Evolutionary conservation across 2,329 filamentous ascomycete genomes (phyloP).

Genomic region (Diaporthe citrichinensis): DNA sequence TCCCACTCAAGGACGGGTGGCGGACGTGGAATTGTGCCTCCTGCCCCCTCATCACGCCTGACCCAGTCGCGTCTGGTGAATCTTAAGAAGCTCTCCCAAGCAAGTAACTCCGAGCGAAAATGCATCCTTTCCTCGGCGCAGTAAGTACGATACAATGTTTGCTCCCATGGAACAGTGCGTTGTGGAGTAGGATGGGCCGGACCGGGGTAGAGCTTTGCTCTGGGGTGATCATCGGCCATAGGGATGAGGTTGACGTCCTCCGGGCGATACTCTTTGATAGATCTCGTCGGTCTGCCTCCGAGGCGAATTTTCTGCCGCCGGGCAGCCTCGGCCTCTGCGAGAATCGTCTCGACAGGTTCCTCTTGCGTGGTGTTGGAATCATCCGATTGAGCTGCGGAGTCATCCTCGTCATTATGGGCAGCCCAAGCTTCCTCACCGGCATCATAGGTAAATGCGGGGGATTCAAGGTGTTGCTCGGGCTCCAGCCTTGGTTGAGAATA

Average conservation of each 20-base stretch:
- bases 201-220: neutral
- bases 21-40: neutral
- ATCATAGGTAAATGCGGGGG: neutral
- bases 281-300: neutral
- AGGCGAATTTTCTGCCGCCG: neutral
- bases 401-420: neutral
- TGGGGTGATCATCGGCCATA: neutral
- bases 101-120: neutral
- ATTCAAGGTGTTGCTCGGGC: neutral
- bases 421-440: neutral
- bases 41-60: neutral
- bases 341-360: neutral
- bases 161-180: neutral
- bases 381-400: neutral
- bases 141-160: neutral
- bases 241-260: neutral
- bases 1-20: neutral
- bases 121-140: neutral
- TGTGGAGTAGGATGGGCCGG: neutral
- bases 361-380: neutral
- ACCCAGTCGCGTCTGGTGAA: neutral
- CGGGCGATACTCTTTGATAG: neutral
- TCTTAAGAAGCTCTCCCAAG: neutral
- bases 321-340: neutral
- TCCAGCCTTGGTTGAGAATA: no score